Evolutionary conservation across 2,329 filamentous ascomycete species (phyloP), one percentile per base, ranked within the genome.

Genomic region (Claviceps humidiphila): DNA sequence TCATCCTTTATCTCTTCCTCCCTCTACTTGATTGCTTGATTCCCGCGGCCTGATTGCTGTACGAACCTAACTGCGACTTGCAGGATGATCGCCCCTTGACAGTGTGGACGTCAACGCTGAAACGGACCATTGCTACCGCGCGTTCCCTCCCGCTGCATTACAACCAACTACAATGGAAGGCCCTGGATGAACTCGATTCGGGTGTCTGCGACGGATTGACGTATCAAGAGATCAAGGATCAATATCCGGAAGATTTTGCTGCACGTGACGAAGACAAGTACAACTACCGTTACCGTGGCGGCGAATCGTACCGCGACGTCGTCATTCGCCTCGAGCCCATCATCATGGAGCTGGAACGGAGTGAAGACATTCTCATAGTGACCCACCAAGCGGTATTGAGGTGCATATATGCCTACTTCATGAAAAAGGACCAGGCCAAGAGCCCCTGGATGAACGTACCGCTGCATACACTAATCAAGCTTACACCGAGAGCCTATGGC

Each of bases 371-470:
- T 59, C 81, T 98, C 55, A 97, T 98, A 60, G 89, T 98, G 56
- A 97, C 93, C 3, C 93, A 98, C 67, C 93, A 98, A 71, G 93
- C 93, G 14, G 91, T 98, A 38, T 75, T 98, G 56, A 82, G 93
- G 54, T 98, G 93, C 74, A 95, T 98, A 62, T 98, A 97, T 65
- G 89, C 93, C 34, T 98, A 98, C 69, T 98, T 97, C 68, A 95
- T 96, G 86, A 95, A 97, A 63, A 89, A 93, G 62, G 85, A 89
- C 51, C 93, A 97, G 68, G 83, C 90, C 60, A 81, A 88, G 69
- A 93, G 87, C 59, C 93, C 93, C 0, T 98, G 93, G 93, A 95
- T 97, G 87, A 91, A 96, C 63, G 93, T 98, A 8, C 93, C 93
- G 6, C 76, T 98, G 55, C 93, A 98, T 68, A 95, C 89, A 8